These are phyloP conservation scores for Trichosanthes truncata DNA, from an alignment of 306 rosid species.

Conservation along the genomic window DNA sequence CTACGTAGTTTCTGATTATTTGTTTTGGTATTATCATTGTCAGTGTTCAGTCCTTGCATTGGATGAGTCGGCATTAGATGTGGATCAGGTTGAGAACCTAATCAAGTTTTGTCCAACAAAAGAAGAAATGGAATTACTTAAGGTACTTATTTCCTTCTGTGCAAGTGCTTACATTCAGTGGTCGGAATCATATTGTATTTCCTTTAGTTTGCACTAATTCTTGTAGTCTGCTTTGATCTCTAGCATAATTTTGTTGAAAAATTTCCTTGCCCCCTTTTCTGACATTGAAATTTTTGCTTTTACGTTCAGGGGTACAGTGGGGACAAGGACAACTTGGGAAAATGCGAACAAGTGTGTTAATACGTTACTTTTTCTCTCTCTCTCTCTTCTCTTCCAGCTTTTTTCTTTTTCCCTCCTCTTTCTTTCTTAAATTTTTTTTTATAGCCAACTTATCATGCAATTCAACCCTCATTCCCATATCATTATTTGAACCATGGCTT, in stretches of 20 bases:
- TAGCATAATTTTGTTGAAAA: background rate
- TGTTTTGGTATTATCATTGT: slow-evolving; percentile 3
- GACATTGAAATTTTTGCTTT: slow-evolving; percentile 18
- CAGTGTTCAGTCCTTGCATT: slow-evolving; percentile 70
- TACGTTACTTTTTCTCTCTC: slow-evolving; percentile 1
- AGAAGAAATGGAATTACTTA: slow-evolving; percentile 85
- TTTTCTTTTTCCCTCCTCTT: background rate
- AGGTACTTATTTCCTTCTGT: slow-evolving; percentile 34
- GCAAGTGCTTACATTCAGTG: background rate
- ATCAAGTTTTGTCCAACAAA: slow-evolving; percentile 91
- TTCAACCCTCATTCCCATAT: background rate
- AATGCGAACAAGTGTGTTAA: slow-evolving; percentile 69
- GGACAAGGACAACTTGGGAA: slow-evolving; percentile 81
- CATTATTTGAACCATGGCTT: background rate
- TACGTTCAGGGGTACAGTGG: slow-evolving; percentile 58
- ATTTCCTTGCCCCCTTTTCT: background rate
- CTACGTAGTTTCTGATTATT: background rate
- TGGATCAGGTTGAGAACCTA: slow-evolving; percentile 93
- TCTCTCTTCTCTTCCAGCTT: background rate
- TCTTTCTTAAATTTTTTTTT: background rate
- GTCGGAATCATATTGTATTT: background rate
- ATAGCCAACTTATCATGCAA: background rate
- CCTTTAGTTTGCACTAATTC: background rate
- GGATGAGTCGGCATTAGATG: slow-evolving; percentile 67
- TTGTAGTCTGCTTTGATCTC: background rate